Evolutionary conservation across 495 filamentous ascomycete genomes (phyloP).

Genomic region (Hyaloscypha bicolor): DNA sequence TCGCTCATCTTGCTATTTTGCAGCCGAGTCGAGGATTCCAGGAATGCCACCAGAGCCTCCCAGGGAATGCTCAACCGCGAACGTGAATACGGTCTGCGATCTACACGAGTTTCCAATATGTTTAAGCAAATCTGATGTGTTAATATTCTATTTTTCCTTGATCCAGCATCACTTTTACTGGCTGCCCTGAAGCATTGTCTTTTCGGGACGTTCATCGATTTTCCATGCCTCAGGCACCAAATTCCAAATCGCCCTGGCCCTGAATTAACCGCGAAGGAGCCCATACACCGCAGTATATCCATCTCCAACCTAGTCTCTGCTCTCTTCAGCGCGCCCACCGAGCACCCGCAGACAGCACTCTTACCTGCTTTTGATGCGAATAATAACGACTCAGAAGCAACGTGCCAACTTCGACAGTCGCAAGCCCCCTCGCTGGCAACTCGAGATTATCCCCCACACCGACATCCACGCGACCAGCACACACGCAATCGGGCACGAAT

Average conservation of each 20-base stretch:
- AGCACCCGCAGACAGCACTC: background rate
- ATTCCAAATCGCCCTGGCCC: background rate
- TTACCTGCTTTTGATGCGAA: background rate
- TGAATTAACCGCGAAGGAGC: background rate
- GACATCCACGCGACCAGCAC: slow-evolving; percentile 23
- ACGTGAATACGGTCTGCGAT: background rate
- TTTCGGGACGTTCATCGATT: background rate
- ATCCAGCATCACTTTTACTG: background rate
- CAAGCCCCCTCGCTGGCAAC: slow-evolving; percentile 5
- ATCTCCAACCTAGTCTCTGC: background rate
- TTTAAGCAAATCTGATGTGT: background rate
- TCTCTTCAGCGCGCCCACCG: background rate
- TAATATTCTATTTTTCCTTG: background rate
- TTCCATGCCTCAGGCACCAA: background rate
- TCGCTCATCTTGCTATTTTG: background rate
- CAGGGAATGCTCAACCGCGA: background rate
- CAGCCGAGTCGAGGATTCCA: background rate
- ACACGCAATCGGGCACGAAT: slow-evolving; percentile 10
- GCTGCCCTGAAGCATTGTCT: background rate
- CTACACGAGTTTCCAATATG: background rate
- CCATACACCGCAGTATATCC: background rate
- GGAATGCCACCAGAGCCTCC: background rate
- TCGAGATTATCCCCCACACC: slow-evolving; percentile 21
- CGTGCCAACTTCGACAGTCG: slow-evolving; percentile 3
- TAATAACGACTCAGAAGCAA: too few species aligned